Evolutionary conservation across 2,329 filamentous ascomycete species (phyloP), one percentile per base, ranked within the genome.

Genomic region (Herpotrichia juniperi): DNA sequence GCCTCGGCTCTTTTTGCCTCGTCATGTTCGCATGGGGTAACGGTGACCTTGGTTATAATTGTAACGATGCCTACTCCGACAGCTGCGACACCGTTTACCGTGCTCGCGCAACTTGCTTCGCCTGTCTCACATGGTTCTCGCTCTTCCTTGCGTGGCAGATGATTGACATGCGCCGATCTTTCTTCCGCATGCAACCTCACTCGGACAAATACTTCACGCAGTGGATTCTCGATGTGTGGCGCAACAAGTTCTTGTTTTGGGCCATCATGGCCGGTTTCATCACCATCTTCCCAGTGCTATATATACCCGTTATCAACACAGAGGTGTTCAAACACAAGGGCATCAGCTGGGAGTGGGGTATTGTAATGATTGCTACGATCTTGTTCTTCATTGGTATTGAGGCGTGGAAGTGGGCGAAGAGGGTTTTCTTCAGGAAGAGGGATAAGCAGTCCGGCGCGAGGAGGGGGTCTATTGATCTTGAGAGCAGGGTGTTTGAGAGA

Each of bases 131-230:
- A 0, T 91, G 88, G 88, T 88, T 88, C 61, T 87, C 87, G 0
- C 81, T 91, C 16, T 89, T 91, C 76, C 79, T 90, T 4, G 89
- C 89, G 0, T 92, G 89, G 89, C 88, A 92, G 70, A 88, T 90
- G 82, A 80, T 90, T 53, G 81, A 89, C 63, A 82, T 88, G 74
- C 85, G 88, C 19, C 83, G 87, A 37, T 87, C 83, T 7, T 89
- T 92, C 78, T 91, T 92, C 81, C 81, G 83, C 62, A 89, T 91
- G 84, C 83, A 89, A 63, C 85, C 87, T 0, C 77, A 78, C 14
- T 83, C 80, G 21, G 84, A 82, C 63, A 76, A 75, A 51, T 84
- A 85, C 59, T 69, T 71, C 53, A 70, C 67, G 0, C 84, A 88
- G 63, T 90, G 87, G 86, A 80, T 85, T 63, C 62, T 79, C 51